A percentile compares a stretch with the other conserved stretches of the same genome.
Evolutionary conservation across 2,329 filamentous ascomycete genomes (phyloP).

Genomic region (Stagonosporopsis vannaccii): DNA sequence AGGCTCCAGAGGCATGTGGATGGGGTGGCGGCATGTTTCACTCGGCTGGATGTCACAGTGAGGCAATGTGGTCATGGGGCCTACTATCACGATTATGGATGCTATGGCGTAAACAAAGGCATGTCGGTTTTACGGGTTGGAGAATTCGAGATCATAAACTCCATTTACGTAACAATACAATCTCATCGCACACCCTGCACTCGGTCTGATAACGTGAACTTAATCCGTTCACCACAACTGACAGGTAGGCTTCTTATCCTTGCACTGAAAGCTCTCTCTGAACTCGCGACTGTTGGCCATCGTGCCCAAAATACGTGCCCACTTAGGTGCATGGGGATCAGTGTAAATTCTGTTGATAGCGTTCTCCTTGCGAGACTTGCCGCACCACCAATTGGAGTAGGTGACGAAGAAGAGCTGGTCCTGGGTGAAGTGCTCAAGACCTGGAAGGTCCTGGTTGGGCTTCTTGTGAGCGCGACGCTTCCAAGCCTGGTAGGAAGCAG

Average conservation of each 20-base stretch:
- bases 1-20: too few relatives aligned
- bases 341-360: constrained; percentile 65
- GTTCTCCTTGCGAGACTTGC: constrained; percentile 66
- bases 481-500: constrained; percentile 71
- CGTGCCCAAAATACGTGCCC: constrained; percentile 65
- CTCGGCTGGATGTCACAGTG: too few relatives aligned
- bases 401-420: constrained; percentile 75
- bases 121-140: too few relatives aligned
- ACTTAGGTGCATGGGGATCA: constrained; percentile 71
- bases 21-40: too few relatives aligned
- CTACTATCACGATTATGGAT: too few relatives aligned
- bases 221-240: constrained; percentile 67
- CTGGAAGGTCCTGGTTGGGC: constrained; percentile 59
- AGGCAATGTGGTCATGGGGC: too few relatives aligned
- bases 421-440: constrained; percentile 67
- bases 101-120: too few relatives aligned
- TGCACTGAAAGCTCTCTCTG: constrained; percentile 71
- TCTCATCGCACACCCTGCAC: background rate
- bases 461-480: constrained; percentile 62
- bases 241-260: constrained; percentile 70
- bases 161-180: background rate
- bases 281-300: constrained; percentile 74
- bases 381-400: constrained; percentile 72
- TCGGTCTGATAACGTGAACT: background rate
- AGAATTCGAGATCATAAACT: background rate